These are phyloP conservation scores for Rosa persica DNA, from an alignment of 306 rosid species.

Conservation along the genomic window DNA sequence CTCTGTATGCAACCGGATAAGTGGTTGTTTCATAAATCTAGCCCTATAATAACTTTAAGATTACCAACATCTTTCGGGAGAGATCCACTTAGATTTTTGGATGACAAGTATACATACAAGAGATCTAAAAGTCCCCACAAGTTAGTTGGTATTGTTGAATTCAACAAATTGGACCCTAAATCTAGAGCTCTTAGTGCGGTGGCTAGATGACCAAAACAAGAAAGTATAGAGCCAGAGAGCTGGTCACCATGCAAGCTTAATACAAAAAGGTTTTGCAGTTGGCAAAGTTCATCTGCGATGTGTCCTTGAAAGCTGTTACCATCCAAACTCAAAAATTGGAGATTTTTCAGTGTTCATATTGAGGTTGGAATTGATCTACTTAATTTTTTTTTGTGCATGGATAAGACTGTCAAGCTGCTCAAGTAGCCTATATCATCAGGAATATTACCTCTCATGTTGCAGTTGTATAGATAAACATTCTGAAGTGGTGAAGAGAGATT, in stretches of 20 bases:
- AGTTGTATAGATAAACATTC: background rate
- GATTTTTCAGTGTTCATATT: background rate
- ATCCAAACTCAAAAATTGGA: background rate
- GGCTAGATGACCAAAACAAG: background rate
- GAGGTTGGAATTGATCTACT: background rate
- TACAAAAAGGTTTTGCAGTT: background rate
- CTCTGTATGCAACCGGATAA: background rate
- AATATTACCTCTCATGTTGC: background rate
- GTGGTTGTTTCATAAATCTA: background rate
- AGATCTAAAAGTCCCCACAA: background rate
- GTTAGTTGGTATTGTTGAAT: slow-evolving; percentile 2
- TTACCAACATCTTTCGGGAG: background rate
- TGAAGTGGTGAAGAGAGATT: background rate
- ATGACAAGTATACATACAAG: background rate
- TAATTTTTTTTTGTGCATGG: background rate
- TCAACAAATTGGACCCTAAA: background rate
- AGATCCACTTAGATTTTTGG: background rate
- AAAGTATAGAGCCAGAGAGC: background rate
- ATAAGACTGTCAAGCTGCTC: background rate
- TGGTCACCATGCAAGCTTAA: background rate
- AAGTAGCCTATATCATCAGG: background rate
- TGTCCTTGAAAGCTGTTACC: background rate
- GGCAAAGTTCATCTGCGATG: background rate
- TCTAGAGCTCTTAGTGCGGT: background rate
- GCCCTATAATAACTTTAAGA: background rate